Evolutionary conservation across 345 rosid species (phyloP), one percentile per base, ranked within the genome.

Genomic region (Salix caprea): DNA sequence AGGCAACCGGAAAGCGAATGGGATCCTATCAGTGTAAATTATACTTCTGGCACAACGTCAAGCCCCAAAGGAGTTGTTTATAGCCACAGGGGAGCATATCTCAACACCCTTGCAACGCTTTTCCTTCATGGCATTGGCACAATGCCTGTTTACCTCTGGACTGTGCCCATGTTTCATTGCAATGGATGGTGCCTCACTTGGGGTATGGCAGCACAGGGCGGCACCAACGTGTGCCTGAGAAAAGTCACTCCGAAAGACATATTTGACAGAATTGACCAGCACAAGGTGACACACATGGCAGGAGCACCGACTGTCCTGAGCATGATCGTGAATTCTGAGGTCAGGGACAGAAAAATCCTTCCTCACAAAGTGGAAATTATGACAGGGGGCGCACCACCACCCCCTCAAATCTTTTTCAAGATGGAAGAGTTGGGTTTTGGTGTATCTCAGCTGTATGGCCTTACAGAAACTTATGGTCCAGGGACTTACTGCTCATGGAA

Each of bases 111-210:
- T 7, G 89, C 97, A 0, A 87, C 96, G 0, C 76, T 84, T 76
- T 80, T 88, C 36, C 89, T 91, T 73, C 90, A 86, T 26, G 88
- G 79, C 19, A 87, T 92, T 86, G 82, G 71, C 0, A 61, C 89
- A 0, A 74, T 78, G 86, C 93, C 94, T 0, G 88, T 89, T 2
- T 95, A 91, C 69, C 71, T 95, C 7, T 95, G 99, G 97, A 90
- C 95, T 0, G 95, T 95, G 15, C 99, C 99, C 1, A 91, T 95
- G 96, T 95, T 95, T 82, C 99, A 93, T 60, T 91, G 97, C 77
- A 95, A 93, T 8, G 97, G 97, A 0, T 93, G 99, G 97, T 91
- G 95, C 64, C 91, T 94, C 4, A 42, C 77, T 14, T 94, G 98
- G 98, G 98, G 96, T 12, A 78, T 94, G 48, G 94, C 97, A 0